Conservation (phyloP, 75 land plant genomes). For the Cupressus sempervirens region DNA sequence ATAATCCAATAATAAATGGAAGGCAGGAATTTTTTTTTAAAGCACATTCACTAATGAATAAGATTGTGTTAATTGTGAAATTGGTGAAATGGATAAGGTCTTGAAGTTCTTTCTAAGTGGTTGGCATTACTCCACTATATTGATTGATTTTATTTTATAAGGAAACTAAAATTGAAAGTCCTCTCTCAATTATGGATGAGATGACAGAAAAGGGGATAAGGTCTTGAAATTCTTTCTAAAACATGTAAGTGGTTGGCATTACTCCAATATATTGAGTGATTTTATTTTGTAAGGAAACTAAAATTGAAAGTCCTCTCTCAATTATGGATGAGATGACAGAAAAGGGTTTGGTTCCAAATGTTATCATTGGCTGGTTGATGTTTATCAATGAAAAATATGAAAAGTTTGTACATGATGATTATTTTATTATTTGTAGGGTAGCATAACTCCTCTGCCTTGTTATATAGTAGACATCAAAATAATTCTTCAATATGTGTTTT, state of each 20-base stretch:
- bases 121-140: slow-evolving; percentile 26
- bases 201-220: slow-evolving; percentile 18
- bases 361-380: slow-evolving; percentile 3
- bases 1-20: too few species aligned
- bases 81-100: slow-evolving; percentile 13
- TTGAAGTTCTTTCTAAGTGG: slow-evolving; percentile 19
- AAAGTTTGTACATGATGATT: not conserved
- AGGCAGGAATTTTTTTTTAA: too few species aligned
- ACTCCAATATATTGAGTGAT: slow-evolving; percentile 25
- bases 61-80: slow-evolving; percentile 29
- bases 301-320: slow-evolving; percentile 23
- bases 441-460: too few species aligned
- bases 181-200: slow-evolving; percentile 20
- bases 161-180: slow-evolving; percentile 25
- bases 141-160: slow-evolving; percentile 29
- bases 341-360: slow-evolving; percentile 37
- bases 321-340: slow-evolving; percentile 22
- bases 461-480: not conserved
- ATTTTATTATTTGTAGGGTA: not conserved
- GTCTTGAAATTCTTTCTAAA: slow-evolving; percentile 21
- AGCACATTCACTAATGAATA: slow-evolving; percentile 13
- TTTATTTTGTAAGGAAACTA: slow-evolving; percentile 29
- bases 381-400: not conserved
- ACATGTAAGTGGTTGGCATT: slow-evolving; percentile 22
- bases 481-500: not conserved